Evolutionary conservation across 306 rosid genomes (phyloP), one percentile per base, ranked within the genome.

Genomic region (Senna tora): DNA sequence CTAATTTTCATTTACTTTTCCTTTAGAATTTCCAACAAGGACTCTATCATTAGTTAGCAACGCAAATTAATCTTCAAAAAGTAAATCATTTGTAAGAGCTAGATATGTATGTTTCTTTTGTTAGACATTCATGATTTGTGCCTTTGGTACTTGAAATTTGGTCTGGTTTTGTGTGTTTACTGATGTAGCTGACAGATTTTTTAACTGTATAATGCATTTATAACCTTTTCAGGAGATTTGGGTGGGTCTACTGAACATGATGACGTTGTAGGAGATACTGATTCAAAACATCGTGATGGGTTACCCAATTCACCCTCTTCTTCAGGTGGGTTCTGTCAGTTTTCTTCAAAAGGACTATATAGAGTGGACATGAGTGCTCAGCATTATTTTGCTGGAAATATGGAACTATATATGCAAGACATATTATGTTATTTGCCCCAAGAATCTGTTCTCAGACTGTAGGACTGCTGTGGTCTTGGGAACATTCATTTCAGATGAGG

Each of bases 241-340:
- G 97, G 96, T 91, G 96, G 92, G 89, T 91, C 97, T 75, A 81
- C 72, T 82, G 85, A 47, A 79, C 86, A 86, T 20, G 96, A 90
- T 75, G 96, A 84, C 41, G 87, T 78, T 64, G 93, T 92, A 88
- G 93, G 84, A 64, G 91, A 89, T 78, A 84, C 50, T 30, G 80
- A 84, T 76, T 79, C 91, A 57, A 91, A 82, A 72, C 67, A 72
- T 80, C 82, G 82, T 34, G 87, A 83, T 53, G 92, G 90, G 79
- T 86, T 88, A 87, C 88, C 95, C 88, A 85, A 85, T 83, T 91
- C 99, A 89, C 96, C 97, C 83, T 87, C 96, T 67, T 89, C 99
- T 80, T 94, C 99, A 94, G 99, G 99, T 94, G 97, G 99, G 99
- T 94, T 87, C 96, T 79, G 87, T 91, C 95, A 92, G 96, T 87